Conservation (phyloP, 257 asterid genomes). For the Echites panduratus region DNA sequence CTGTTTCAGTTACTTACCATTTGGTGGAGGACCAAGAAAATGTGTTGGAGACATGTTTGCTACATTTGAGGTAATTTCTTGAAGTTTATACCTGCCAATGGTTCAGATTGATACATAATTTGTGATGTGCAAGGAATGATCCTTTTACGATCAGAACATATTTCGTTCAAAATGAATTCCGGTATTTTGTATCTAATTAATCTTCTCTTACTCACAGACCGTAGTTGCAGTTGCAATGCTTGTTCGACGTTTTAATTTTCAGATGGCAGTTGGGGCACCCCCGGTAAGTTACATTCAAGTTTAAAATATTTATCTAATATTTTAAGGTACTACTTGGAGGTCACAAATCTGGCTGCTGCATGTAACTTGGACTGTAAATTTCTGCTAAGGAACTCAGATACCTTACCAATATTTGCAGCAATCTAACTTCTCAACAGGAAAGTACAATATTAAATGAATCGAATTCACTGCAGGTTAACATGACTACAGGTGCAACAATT, state of each 20-base stretch:
- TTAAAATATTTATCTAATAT: too few relatives aligned
- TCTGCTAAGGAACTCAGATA: not conserved
- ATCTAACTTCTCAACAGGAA: not conserved
- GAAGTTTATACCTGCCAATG: not conserved
- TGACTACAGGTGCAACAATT: constrained; percentile 98
- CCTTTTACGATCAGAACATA: not conserved
- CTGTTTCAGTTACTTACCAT: constrained; percentile 77
- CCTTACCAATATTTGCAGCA: too few relatives aligned
- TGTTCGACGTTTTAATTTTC: constrained; percentile 80
- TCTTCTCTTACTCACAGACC: constrained; percentile 35
- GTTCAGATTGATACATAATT: not conserved
- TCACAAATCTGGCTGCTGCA: not conserved
- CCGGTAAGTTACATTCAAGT: constrained; percentile 53
- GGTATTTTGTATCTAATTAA: too few relatives aligned
- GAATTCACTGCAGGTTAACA: constrained; percentile 55
- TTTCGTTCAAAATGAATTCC: not conserved
- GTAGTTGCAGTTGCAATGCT: constrained; percentile 89
- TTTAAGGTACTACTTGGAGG: too few relatives aligned
- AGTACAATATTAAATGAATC: not conserved
- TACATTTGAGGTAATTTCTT: constrained; percentile 68
- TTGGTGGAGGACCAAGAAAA: constrained; percentile 99
- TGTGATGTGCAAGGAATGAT: not conserved
- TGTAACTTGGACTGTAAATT: not conserved
- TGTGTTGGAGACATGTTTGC: constrained; percentile 98
- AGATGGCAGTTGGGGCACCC: constrained; percentile 86